Conservation (phyloP, 129 eudicot species). For the Mikania micrantha region DNA sequence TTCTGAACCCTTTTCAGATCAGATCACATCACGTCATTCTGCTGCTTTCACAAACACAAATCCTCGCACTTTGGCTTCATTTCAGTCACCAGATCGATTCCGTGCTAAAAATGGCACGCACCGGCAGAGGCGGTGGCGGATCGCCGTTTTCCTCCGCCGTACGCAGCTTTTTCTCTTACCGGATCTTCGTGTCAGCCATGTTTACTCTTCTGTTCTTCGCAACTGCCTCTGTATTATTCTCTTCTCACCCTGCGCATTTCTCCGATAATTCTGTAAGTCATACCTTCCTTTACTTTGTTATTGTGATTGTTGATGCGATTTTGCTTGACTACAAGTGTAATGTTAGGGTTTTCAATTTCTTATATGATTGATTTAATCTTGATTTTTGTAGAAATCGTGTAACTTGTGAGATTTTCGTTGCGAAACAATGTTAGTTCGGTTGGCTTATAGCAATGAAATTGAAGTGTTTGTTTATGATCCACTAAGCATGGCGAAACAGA, state of each 20-base stretch:
- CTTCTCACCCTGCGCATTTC: background rate
- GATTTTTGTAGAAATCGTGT: background rate
- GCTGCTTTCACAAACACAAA: background rate
- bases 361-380: background rate
- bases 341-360: background rate
- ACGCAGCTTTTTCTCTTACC: slow-evolving; percentile 6
- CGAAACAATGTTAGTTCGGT: background rate
- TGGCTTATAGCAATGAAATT: background rate
- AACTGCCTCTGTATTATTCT: background rate
- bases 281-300: background rate
- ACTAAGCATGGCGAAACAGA: too few relatives aligned
- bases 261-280: background rate
- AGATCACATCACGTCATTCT: slow-evolving; percentile 2
- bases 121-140: slow-evolving; percentile 9
- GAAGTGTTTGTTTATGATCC: too few relatives aligned
- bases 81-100: background rate
- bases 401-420: background rate
- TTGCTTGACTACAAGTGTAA: too few relatives aligned
- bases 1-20: slow-evolving; percentile 5
- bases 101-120: background rate
- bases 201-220: slow-evolving; percentile 6
- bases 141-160: slow-evolving; percentile 6
- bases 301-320: too few relatives aligned
- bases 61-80: background rate
- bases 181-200: slow-evolving; percentile 7